phyloP scores from a whole-genome alignment of 345 rosid genomes.

The Dipteronia dyeriana region DNA sequence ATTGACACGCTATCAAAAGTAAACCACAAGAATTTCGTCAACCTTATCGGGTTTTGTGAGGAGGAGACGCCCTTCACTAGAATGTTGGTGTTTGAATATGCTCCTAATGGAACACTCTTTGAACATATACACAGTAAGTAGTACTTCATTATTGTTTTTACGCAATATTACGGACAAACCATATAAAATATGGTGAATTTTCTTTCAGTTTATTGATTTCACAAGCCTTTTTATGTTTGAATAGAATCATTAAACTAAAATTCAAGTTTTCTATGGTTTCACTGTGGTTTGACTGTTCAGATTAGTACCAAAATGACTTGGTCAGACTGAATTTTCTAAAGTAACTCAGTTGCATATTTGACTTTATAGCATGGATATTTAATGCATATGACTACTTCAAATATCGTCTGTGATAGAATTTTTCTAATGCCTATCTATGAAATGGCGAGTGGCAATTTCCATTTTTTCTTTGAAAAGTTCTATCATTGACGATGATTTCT shows the following conservation, averaged over 20 bases:
- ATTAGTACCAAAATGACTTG: neutral
- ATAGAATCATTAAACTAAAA: neutral
- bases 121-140: constrained; percentile 91
- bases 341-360: neutral
- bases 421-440: neutral
- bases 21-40: constrained; percentile 93
- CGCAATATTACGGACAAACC: neutral
- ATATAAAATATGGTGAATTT: neutral
- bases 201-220: neutral
- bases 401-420: neutral
- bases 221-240: neutral
- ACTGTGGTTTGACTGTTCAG: neutral
- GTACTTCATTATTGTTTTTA: constrained; percentile 19
- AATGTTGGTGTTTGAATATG: constrained; percentile 96
- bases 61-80: constrained; percentile 87
- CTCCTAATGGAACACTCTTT: constrained; percentile 90
- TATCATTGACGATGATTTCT: neutral
- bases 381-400: neutral
- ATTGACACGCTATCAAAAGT: constrained; percentile 72
- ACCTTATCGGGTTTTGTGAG: constrained; percentile 87
- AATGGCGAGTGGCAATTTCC: neutral
- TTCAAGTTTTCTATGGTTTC: neutral
- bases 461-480: neutral
- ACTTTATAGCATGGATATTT: neutral
- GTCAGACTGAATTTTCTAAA: neutral